Conservation (phyloP, 345 rosid species). For the Aegle marmelos region DNA sequence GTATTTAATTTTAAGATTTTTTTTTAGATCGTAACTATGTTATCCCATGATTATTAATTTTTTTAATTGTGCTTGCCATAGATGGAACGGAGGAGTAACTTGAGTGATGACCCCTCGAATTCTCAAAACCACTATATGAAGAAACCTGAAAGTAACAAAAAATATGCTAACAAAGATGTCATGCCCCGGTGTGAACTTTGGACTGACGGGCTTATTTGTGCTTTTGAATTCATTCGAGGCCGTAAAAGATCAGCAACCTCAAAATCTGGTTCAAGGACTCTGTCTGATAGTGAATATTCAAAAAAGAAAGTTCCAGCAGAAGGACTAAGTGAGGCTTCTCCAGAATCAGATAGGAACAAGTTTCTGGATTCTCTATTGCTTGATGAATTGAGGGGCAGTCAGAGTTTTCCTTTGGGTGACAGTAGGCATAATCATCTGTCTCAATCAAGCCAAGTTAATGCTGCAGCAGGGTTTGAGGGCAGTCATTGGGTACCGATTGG, state of each 20-base stretch:
- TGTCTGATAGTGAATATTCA: conserved; percentile 15
- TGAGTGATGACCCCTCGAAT: conserved; percentile 21
- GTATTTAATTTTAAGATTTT: neutral
- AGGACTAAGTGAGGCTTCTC: conserved; percentile 28
- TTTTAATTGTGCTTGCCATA: neutral
- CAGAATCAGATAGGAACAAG: conserved; percentile 21
- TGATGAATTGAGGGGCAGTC: conserved; percentile 22
- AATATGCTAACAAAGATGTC: conserved; percentile 30
- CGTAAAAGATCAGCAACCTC: conserved; percentile 25
- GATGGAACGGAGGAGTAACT: conserved; percentile 21
- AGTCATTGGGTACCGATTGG: conserved; percentile 89
- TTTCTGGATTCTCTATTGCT: conserved; percentile 22
- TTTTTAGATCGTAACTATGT: neutral
- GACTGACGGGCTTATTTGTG: conserved; percentile 89
- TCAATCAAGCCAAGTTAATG: conserved; percentile 32
- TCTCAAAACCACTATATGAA: conserved; percentile 21
- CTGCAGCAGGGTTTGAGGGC: conserved; percentile 46
- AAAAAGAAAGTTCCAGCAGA: conserved; percentile 19
- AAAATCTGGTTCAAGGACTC: conserved; percentile 27
- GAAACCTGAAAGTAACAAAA: conserved; percentile 30
- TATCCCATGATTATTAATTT: neutral
- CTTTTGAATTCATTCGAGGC: conserved; percentile 69
- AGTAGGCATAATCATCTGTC: conserved; percentile 26
- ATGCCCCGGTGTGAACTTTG: conserved; percentile 59
- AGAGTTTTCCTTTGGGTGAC: conserved; percentile 36